Percentiles rank a stretch among this genome's conserved stretches.
Evolutionary conservation across 441 rosid species (phyloP).

Genomic region (Pelargonium citronellum): DNA sequence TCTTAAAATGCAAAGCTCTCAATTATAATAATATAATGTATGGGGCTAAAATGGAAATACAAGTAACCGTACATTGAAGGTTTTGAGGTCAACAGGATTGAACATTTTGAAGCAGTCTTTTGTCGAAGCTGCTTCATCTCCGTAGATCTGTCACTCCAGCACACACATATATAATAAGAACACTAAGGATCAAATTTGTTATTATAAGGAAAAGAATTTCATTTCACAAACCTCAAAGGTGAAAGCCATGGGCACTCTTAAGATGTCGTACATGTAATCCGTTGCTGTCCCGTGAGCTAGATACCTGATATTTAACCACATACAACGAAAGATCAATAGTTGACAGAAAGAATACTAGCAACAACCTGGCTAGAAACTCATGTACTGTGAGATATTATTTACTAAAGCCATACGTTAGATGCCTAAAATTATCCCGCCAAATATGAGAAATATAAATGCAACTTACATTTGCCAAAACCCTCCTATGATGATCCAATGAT

Average conservation of each 20-base stretch:
- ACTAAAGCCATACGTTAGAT: not conserved
- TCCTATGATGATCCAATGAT: not conserved
- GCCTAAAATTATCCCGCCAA: not conserved
- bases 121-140: constrained; percentile 54
- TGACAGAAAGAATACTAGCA: not conserved
- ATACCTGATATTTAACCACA: constrained; percentile 47
- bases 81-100: constrained; percentile 69
- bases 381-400: not conserved
- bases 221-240: constrained; percentile 81
- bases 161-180: constrained; percentile 7
- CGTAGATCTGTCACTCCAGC: constrained; percentile 57
- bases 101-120: constrained; percentile 95
- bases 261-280: constrained; percentile 84
- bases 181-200: constrained; percentile 12
- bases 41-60: not conserved
- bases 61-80: constrained; percentile 55
- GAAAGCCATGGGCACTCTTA: constrained; percentile 88
- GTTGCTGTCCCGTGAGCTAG: constrained; percentile 98
- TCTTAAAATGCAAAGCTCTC: too few species aligned
- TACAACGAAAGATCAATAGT: not conserved
- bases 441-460: too few species aligned
- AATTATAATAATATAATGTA: too few species aligned
- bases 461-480: not conserved
- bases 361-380: too few species aligned
- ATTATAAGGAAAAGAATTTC: constrained; percentile 13